Base-by-base conservation (phyloP, 768 basidiomycete genomes). In the Collybiopsis luxurians region DNA sequence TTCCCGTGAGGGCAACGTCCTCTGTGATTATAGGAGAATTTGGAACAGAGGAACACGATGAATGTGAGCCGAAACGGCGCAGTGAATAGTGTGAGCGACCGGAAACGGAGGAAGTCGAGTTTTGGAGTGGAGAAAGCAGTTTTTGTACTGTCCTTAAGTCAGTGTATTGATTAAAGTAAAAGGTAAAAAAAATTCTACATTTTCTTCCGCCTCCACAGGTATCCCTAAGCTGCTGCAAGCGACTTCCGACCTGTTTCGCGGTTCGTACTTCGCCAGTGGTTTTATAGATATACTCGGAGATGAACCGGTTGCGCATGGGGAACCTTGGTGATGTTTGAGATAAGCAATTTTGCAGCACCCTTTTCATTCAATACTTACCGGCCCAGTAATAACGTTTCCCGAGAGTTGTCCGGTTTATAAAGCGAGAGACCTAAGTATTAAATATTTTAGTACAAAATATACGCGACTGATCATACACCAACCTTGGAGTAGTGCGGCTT, bases 221-320 rank as follows among this genome's bases (percentile, higher is more conserved):
- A 68, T 91, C 88, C 61, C 87, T 74, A 53, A 91, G 79, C 64
- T 90, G 89, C 66, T 91, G 89, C 30, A 91, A 75, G 55, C 89
- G 86, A 64, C 86, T 89, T 56, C 89, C 89, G 46, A 91, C 89
- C 69, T 90, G 89, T 67, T 90, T 90, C 23, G 89, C 81, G 6
- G 86, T 86, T 57, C 89, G 79, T 58, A 79, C 75, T 67, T 86
- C 84, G 19, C 89, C 87, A 0, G 89, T 91, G 60, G 78, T 80
- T 34, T 76, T 75, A 65, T 75, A 83, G 66, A 91, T 90, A 71
- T 87, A 85, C 61, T 91, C 86, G 53, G 89, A 87, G 59, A 90
- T 87, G 70, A 90, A 91, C 45, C 85, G 79, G 70, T 91, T 91
- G 57, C 89, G 78, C 79, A 87, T 83, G 36, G 89, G 89, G 65